Evolutionary conservation across 2,329 filamentous ascomycete genomes (phyloP), one percentile per base, ranked within the genome.

Genomic region (Zasmidium cellare): DNA sequence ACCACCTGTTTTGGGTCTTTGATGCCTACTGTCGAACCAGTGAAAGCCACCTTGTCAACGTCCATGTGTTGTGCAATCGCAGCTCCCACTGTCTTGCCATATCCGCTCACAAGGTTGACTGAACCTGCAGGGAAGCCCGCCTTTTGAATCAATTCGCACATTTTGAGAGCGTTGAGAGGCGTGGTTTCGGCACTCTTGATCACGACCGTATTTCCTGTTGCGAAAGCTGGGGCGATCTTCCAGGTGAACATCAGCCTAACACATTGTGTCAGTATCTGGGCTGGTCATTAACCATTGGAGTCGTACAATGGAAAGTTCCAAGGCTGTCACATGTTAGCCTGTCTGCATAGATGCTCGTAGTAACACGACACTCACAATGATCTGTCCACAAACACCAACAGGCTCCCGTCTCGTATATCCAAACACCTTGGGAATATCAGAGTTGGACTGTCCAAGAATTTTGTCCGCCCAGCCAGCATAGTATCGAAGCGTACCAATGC

Each of bases 121-220:
- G 78, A 76, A 3, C 77, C 76, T 1, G 72, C 70, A 9, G 77
- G 76, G 56, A 79, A 77, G 5, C 75, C 75, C n/a, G 72, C 75
- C 61, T 77, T 62, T 22, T 70, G 64, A 60, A 91, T 79, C 2
- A 79, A 60, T 18, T 68, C 65, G 5, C 72, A 75, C 23, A 72
- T 62, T 25, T 58, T 57, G 20, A 52, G 22, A 9, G 82, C 82
- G 2, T 82, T 82, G 53, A 88, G 70, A 0, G 86, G 86, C 0
- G 85, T 83, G 64, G 85, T 80, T 72, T 88, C 85, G 58, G 82
- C 84, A 12, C 82, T 82, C 73, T 88, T 88, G 35, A 87, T 69
- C 1, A 88, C 72, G 41, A 87, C 79, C 22, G 78, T 79, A 67
- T 85, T 85, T 0, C 84, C 84, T 0, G 82, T 81, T 0, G 82